Evolutionary conservation across 352 stramenopile genomes (phyloP).

Genomic region (Pythium myriotylum): DNA sequence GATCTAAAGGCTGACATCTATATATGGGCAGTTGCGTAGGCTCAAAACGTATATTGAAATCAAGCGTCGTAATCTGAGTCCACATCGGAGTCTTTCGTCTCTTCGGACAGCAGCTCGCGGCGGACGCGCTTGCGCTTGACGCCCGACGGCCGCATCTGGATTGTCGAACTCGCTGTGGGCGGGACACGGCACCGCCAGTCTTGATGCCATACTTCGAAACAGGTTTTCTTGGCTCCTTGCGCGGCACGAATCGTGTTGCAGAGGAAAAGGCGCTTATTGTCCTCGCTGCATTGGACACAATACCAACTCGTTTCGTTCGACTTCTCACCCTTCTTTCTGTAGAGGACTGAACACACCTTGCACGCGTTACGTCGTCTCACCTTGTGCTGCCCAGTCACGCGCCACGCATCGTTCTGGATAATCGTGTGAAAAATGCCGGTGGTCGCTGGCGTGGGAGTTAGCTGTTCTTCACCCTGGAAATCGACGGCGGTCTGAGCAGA

Average conservation of each 20-base stretch:
- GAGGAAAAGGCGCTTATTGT: slow-evolving; percentile 10
- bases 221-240: slow-evolving; percentile 6
- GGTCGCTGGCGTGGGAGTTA: not conserved
- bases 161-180: not conserved
- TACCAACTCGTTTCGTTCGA: slow-evolving; percentile 13
- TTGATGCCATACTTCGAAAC: slow-evolving; percentile 17
- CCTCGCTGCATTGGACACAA: slow-evolving; percentile 6
- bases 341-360: slow-evolving; percentile 11
- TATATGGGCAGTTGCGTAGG: too few species aligned
- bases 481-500: not conserved
- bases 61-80: too few species aligned
- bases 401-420: not conserved
- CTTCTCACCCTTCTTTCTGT: slow-evolving; percentile 2
- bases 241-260: slow-evolving; percentile 7
- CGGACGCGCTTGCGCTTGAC: not conserved
- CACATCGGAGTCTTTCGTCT: too few species aligned
- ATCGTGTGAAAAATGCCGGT: not conserved
- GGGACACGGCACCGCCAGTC: slow-evolving; percentile 11
- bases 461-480: not conserved
- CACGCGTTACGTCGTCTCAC: slow-evolving; percentile 6
- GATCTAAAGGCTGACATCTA: too few species aligned
- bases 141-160: slow-evolving; percentile 12
- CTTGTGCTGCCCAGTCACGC: not conserved
- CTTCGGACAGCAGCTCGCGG: too few species aligned
- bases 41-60: too few species aligned